Conservation (phyloP, 2,329 filamentous ascomycete genomes). For the Colletotrichum truncatum region DNA sequence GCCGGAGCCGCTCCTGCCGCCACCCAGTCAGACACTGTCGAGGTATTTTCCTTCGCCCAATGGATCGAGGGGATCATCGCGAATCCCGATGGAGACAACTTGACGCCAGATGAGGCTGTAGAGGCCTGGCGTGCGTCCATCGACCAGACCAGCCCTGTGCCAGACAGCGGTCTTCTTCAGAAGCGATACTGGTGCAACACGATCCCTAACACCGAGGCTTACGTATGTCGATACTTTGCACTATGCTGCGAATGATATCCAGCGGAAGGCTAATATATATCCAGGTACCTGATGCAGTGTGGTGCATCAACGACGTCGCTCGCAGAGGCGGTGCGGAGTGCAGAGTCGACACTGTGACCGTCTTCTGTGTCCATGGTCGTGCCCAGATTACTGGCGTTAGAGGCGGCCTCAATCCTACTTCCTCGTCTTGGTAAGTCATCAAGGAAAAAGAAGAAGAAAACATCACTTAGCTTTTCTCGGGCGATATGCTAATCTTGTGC, state of each 20-base stretch:
- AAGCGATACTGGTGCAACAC: constrained; percentile 18
- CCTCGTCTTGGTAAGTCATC: constrained; percentile 23
- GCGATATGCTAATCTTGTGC: not conserved
- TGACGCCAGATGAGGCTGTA: constrained; percentile 19
- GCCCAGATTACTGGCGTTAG: constrained; percentile 6
- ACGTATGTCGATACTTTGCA: not conserved
- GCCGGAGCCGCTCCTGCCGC: not conserved
- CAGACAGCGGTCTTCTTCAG: not conserved
- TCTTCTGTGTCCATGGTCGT: constrained; percentile 6
- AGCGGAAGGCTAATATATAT: not conserved
- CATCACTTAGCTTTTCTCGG: no score
- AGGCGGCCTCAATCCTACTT: not conserved
- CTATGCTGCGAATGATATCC: no score
- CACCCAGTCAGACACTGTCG: not conserved
- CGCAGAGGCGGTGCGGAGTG: not conserved
- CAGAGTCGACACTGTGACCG: not conserved
- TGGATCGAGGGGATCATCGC: constrained; percentile 27
- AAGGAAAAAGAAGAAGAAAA: no score
- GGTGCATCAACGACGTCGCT: constrained; percentile 25
- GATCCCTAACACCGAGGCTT: not conserved
- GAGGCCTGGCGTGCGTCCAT: constrained; percentile 1
- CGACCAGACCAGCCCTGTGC: not conserved
- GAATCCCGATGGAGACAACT: constrained; percentile 21
- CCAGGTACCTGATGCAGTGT: constrained; percentile 21
- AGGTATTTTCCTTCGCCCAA: constrained; percentile 21